Conservation (phyloP, 495 filamentous ascomycete species). For the Penicillium lividum region DNA sequence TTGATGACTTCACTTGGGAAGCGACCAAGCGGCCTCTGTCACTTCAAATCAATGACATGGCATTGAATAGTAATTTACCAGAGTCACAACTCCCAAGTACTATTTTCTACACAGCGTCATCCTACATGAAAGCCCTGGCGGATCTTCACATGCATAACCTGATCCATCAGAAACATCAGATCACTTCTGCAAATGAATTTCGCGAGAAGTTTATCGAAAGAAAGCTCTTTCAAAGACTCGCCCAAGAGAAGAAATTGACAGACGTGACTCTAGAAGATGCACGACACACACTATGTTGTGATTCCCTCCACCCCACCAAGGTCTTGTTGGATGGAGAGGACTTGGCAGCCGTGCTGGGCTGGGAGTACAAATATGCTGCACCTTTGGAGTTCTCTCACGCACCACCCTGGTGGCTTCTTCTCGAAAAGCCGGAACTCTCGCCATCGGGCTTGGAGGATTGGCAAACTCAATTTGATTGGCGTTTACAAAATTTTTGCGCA, state of each 20-base stretch:
- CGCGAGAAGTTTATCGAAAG: slow-evolving; percentile 9
- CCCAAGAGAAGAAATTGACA: slow-evolving; percentile 5
- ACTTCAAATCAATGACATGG: not conserved
- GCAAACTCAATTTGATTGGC: slow-evolving; percentile 17
- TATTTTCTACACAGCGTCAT: not conserved
- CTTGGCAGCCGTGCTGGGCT: slow-evolving; percentile 6
- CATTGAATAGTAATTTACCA: not conserved
- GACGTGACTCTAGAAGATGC: slow-evolving; percentile 5
- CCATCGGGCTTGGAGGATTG: slow-evolving; percentile 24
- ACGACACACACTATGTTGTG: not conserved
- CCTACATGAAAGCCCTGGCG: slow-evolving; percentile 28
- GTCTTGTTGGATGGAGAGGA: slow-evolving; percentile 5
- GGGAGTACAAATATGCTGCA: slow-evolving; percentile 9
- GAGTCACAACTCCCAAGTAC: not conserved
- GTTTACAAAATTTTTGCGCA: slow-evolving; percentile 15
- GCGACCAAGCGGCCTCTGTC: not conserved
- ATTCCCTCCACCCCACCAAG: slow-evolving; percentile 2
- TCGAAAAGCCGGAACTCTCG: slow-evolving; percentile 10
- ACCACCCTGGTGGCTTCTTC: slow-evolving; percentile 11
- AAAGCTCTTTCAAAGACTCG: slow-evolving; percentile 4
- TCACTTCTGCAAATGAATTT: slow-evolving; percentile 17
- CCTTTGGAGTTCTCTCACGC: slow-evolving; percentile 5
- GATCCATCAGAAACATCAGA: slow-evolving; percentile 30
- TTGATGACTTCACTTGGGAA: not conserved
- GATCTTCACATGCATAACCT: slow-evolving; percentile 46